These are phyloP conservation scores for Fusarium tricinctum DNA, from an alignment of 2,329 filamentous ascomycete species.

Conservation along the genomic window DNA sequence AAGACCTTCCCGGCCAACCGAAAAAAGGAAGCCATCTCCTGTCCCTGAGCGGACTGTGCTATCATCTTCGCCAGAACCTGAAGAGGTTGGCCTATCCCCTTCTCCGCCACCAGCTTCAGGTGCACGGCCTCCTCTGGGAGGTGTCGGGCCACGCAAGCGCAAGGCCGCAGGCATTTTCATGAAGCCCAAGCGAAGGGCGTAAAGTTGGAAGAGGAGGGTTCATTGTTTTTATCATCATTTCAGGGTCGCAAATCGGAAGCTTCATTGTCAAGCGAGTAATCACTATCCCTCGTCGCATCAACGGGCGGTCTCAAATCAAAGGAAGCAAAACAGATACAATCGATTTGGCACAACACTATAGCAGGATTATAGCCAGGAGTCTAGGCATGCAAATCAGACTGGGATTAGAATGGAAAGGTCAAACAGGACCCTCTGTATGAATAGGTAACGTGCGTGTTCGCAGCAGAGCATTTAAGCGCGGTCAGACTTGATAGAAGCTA, in stretches of 20 bases:
- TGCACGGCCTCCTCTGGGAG: slow-evolving; percentile 15
- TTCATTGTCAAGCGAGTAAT: slow-evolving; percentile 1
- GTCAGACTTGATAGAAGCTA: slow-evolving; percentile 21
- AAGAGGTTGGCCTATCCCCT: slow-evolving; percentile 36
- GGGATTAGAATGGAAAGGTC: slow-evolving; percentile 11
- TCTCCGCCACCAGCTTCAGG: slow-evolving; percentile 37
- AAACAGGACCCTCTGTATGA: neutral
- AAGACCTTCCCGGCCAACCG: slow-evolving; percentile 15
- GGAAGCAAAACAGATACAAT: slow-evolving; percentile 9
- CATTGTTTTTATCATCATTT: neutral
- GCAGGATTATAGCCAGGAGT: neutral
- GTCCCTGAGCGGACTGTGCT: slow-evolving; percentile 35
- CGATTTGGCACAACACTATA: slow-evolving; percentile 2
- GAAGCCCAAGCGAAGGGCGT: slow-evolving; percentile 58
- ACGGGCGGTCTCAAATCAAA: slow-evolving; percentile 4
- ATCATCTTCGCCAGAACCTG: slow-evolving; percentile 40
- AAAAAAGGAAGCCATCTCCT: slow-evolving; percentile 27
- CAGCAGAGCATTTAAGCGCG: slow-evolving; percentile 5
- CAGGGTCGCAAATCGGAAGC: neutral
- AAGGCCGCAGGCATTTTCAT: slow-evolving; percentile 66
- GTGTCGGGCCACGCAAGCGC: slow-evolving; percentile 55
- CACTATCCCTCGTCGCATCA: slow-evolving; percentile 5
- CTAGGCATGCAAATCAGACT: slow-evolving; percentile 8
- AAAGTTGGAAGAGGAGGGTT: neutral
- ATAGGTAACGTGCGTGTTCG: neutral